Evolutionary conservation across 176 grass and related monocot species (phyloP), one percentile per base, ranked within the genome.

Genomic region (Zizania latifolia): DNA sequence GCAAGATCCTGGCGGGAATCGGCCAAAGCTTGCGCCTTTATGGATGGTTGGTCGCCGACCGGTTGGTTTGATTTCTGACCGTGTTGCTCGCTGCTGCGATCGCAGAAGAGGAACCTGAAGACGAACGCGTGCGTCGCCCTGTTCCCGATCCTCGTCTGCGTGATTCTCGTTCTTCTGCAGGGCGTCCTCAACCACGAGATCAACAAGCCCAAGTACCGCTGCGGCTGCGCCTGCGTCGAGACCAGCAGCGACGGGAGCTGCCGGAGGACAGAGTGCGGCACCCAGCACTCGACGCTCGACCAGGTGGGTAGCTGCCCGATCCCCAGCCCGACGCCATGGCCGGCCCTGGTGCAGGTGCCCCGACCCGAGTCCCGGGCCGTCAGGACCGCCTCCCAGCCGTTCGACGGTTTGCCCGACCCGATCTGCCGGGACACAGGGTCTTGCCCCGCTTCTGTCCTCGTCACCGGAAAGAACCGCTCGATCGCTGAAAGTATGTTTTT

Each of bases 71-170:
- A 40, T 7, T 32, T 24, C 5, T 55, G 7, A 21, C 17, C 23
- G 2, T 62, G 35, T 15, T 28, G 36, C 24, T 50, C 70, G 36
- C 29, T 62, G 51, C n/a, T 16, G 27, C 33, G 23, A 5, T 30
- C 10, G 70, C 86, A 93, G 94, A 92, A 81, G 81, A 65, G 94
- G 81, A 97, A 93, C 75, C 55, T 93, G 56, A 97, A 77, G 91
- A 93, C 88, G 54, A 97, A 97, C 84, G 55, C 71, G 15, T 75
- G 94, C 34, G 87, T 93, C 71, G 82, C 86, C 13, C 26, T 81
- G 5, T 93, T 92, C 76, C 94, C 94, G n/a, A 26, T 97, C 69
- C 22, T 97, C 11, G 70, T 97, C 59, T 97, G 94, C 50, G 67
- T 92, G 31, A 22, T 93, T 28, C 77, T 97, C 12, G 48, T 92